Evolutionary conservation across 2,329 filamentous ascomycete species (phyloP).

Genomic region (Bipolaris bicolor): DNA sequence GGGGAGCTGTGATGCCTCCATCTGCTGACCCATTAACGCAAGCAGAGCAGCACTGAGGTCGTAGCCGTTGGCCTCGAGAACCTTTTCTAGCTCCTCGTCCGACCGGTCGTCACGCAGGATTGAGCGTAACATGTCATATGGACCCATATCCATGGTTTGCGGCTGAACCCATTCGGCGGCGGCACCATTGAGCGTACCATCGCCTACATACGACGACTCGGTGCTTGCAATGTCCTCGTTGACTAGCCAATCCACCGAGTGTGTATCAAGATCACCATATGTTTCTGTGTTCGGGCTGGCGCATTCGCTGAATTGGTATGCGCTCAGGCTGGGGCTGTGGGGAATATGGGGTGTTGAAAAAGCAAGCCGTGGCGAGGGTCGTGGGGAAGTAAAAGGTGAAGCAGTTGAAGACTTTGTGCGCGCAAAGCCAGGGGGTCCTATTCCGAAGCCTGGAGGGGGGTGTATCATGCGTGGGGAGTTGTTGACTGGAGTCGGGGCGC

Average conservation of each 20-base stretch:
- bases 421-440: slow-evolving; percentile 74
- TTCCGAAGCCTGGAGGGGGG: slow-evolving; percentile 77
- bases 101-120: slow-evolving; percentile 87
- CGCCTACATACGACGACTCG: slow-evolving; percentile 72
- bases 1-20: slow-evolving; percentile 57
- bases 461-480: slow-evolving; percentile 83
- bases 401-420: slow-evolving; percentile 75
- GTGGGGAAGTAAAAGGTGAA: slow-evolving; percentile 92
- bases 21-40: slow-evolving; percentile 79
- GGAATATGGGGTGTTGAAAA: slow-evolving; percentile 90
- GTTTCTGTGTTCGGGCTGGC: slow-evolving; percentile 78
- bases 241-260: slow-evolving; percentile 97
- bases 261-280: slow-evolving; percentile 87
- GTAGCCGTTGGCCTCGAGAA: slow-evolving; percentile 86
- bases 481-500: slow-evolving; percentile 77
- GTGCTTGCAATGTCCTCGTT: slow-evolving; percentile 83
- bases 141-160: slow-evolving; percentile 87
- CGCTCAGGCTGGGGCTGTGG: slow-evolving; percentile 90
- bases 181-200: slow-evolving; percentile 76
- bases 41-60: slow-evolving; percentile 92
- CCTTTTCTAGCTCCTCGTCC: slow-evolving; percentile 93
- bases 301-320: slow-evolving; percentile 88
- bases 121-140: slow-evolving; percentile 95
- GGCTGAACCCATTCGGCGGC: slow-evolving; percentile 78
- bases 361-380: slow-evolving; percentile 88